These are phyloP conservation scores for Microbotryum scabiosae DNA, from an alignment of 1,284 basidiomycete species.

Conservation along the genomic window DNA sequence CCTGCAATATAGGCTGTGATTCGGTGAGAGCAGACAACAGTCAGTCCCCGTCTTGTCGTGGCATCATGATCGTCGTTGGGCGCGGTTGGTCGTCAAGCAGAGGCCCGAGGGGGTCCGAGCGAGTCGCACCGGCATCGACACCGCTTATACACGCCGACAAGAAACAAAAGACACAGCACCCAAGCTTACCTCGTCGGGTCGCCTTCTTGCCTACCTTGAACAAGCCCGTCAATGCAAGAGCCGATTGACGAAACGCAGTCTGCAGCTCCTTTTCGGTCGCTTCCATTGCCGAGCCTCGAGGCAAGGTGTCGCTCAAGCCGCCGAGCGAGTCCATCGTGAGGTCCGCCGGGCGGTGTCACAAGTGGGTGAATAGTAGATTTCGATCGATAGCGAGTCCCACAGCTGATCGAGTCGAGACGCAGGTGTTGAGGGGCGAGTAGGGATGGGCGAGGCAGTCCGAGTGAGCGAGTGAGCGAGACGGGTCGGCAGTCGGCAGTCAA, in stretches of 20 bases:
- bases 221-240: constrained; percentile 22
- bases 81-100: neutral
- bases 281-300: constrained; percentile 4
- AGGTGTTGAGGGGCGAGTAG: no score
- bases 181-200: constrained; percentile 15
- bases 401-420: no score
- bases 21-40: neutral
- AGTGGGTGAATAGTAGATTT: no score
- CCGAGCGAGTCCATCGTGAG: constrained; percentile 23
- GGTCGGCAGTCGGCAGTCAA: no score
- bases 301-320: constrained; percentile 14
- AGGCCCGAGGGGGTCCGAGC: no score
- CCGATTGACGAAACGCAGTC: constrained; percentile 19
- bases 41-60: neutral
- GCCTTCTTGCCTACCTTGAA: constrained; percentile 29
- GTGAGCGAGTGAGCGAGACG: no score
- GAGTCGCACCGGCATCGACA: no score
- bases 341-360: no score
- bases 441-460: no score
- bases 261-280: constrained; percentile 7
- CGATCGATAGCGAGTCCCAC: no score
- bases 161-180: no score
- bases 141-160: no score
- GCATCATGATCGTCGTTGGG: neutral
- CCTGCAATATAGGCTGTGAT: constrained; percentile 24